phyloP scores from a whole-genome alignment of 2,329 filamentous ascomycete species.

The Aspergillus oerlinghausenensis region DNA sequence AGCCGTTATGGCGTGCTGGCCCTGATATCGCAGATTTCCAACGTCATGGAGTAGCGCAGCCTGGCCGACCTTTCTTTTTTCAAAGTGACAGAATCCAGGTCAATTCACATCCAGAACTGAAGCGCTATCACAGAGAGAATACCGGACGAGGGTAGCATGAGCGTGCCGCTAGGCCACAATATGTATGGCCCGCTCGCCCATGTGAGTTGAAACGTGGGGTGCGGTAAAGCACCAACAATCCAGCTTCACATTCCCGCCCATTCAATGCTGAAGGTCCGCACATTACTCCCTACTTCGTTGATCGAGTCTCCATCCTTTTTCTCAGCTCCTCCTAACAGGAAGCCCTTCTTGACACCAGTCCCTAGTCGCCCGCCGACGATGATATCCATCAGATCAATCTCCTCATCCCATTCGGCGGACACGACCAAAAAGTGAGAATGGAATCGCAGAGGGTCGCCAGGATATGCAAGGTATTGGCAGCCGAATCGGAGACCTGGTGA shows the following conservation, averaged over 20 bases:
- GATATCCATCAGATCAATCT: slow-evolving; percentile 77
- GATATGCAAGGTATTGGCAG: slow-evolving; percentile 90
- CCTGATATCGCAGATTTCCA: neutral
- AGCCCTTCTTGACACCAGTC: slow-evolving; percentile 94
- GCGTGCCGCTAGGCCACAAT: neutral
- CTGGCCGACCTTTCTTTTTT: neutral
- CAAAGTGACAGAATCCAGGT: neutral
- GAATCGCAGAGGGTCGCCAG: slow-evolving; percentile 88
- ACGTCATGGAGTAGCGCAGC: neutral
- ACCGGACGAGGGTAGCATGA: neutral
- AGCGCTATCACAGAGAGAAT: neutral
- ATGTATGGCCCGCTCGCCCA: neutral
- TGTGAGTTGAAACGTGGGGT: neutral
- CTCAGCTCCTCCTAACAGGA: slow-evolving; percentile 71
- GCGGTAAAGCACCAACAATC: neutral
- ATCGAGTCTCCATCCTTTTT: slow-evolving; percentile 34
- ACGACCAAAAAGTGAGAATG: slow-evolving; percentile 91
- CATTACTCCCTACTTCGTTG: slow-evolving; percentile 25
- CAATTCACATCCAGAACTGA: neutral
- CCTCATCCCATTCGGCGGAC: slow-evolving; percentile 81
- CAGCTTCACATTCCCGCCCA: slow-evolving; percentile 83
- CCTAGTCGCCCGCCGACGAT: slow-evolving; percentile 82
- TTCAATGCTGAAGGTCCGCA: slow-evolving; percentile 80
- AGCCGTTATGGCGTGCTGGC: neutral
- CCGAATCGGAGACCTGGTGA: slow-evolving; percentile 92